Percentiles rank a stretch among this genome's conserved stretches.
Evolutionary conservation across 176 grass and related monocot species (phyloP).

Genomic region (Themeda triandra): DNA sequence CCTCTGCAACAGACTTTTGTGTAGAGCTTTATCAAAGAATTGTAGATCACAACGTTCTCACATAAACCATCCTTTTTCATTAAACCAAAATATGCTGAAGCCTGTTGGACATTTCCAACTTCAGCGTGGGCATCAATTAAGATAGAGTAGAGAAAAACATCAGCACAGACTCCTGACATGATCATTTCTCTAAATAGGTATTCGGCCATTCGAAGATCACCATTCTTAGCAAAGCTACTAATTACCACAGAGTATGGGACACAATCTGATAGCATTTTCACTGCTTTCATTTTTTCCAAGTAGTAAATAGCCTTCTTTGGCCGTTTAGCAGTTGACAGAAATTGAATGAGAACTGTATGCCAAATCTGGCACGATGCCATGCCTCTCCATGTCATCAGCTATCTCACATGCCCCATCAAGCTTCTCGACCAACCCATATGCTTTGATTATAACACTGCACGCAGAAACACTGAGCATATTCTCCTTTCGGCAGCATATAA

Average conservation of each 20-base stretch:
- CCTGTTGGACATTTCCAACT: conserved; percentile 67
- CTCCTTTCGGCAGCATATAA: too few species aligned
- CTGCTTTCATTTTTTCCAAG: too few species aligned
- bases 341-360: too few species aligned
- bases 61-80: conserved; percentile 65
- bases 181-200: conserved; percentile 79
- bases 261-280: too few species aligned
- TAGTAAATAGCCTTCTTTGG: too few species aligned
- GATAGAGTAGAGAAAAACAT: conserved; percentile 68
- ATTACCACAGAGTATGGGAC: conserved; percentile 15
- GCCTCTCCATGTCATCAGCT: too few species aligned
- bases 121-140: conserved; percentile 77
- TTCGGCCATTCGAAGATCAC: conserved; percentile 52
- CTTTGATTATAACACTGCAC: too few species aligned
- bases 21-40: conserved; percentile 84
- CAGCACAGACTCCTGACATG: conserved; percentile 46
- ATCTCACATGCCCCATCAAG: too few species aligned
- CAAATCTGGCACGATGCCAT: too few species aligned
- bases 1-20: conserved; percentile 73
- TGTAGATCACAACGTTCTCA: conserved; percentile 56
- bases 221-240: conserved; percentile 57
- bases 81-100: conserved; percentile 71
- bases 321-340: too few species aligned
- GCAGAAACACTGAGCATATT: too few species aligned
- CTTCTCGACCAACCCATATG: too few species aligned